A percentile compares a stretch with the other conserved stretches of the same genome.
Conservation (phyloP, 2,329 filamentous ascomycete species). For the Pyrenochaeta sp. region DNA sequence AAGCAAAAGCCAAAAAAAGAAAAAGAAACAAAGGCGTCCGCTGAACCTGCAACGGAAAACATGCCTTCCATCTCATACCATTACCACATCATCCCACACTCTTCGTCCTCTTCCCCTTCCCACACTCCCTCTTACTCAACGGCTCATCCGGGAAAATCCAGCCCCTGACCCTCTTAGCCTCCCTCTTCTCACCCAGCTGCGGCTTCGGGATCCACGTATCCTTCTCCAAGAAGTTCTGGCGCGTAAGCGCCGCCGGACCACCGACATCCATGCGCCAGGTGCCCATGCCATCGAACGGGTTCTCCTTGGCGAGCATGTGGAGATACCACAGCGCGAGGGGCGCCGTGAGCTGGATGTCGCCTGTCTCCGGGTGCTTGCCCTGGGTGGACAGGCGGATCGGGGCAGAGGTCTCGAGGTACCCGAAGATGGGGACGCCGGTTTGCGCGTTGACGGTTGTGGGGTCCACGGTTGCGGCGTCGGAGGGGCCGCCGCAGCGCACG, state of each 20-base stretch:
- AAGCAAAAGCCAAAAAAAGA: not conserved
- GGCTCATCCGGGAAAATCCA: slow-evolving; percentile 81
- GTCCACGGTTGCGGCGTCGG: slow-evolving; percentile 35
- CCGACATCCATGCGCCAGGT: slow-evolving; percentile 76
- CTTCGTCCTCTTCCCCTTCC: slow-evolving; percentile 42
- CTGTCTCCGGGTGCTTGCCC: slow-evolving; percentile 41
- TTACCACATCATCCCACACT: slow-evolving; percentile 18
- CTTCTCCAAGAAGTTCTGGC: slow-evolving; percentile 72
- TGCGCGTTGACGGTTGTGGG: slow-evolving; percentile 51
- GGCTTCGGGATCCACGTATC: slow-evolving; percentile 79
- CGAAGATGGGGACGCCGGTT: slow-evolving; percentile 76
- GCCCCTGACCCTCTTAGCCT: slow-evolving; percentile 74
- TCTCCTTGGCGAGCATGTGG: slow-evolving; percentile 73
- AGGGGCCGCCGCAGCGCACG: slow-evolving; percentile 75
- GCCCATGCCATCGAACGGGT: slow-evolving; percentile 65
- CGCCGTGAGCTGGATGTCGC: slow-evolving; percentile 67
- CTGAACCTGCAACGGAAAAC: slow-evolving; percentile 7
- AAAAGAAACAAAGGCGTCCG: slow-evolving; percentile 2
- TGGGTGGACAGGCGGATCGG: slow-evolving; percentile 62
- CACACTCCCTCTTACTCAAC: slow-evolving; percentile 71
- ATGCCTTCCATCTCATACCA: not conserved
- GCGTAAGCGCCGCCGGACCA: slow-evolving; percentile 74
- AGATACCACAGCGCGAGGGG: slow-evolving; percentile 79
- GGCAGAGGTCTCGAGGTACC: slow-evolving; percentile 78
- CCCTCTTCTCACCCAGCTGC: slow-evolving; percentile 76